Evolutionary conservation across 257 asterid species (phyloP).

Genomic region (Solanum dulcamara): DNA sequence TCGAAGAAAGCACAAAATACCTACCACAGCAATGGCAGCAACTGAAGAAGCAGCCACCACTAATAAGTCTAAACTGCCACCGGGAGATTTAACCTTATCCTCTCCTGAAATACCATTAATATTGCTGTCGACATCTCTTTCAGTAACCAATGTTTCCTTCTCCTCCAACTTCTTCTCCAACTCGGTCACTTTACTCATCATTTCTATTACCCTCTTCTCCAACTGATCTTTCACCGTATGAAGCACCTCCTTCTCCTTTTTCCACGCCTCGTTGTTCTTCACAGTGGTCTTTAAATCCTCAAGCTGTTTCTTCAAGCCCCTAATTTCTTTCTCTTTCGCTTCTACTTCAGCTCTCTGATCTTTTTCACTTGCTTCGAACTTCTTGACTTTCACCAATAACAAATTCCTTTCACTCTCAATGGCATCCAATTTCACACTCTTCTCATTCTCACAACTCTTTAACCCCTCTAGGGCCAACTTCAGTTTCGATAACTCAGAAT

Average conservation of each 20-base stretch:
- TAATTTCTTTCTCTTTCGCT: conserved; percentile 34
- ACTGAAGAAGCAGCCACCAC: conserved; percentile 34
- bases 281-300: conserved; percentile 29
- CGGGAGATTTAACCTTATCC: conserved; percentile 6
- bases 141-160: conserved; percentile 28
- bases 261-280: conserved; percentile 20
- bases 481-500: conserved; percentile 20
- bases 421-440: conserved; percentile 30
- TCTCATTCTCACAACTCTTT: conserved; percentile 29
- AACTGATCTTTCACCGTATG: conserved; percentile 17
- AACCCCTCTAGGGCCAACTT: conserved; percentile 28
- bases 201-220: not conserved
- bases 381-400: conserved; percentile 23
- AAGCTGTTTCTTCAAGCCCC: conserved; percentile 20
- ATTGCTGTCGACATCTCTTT: conserved; percentile 13
- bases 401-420: conserved; percentile 37
- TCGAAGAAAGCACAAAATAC: conserved; percentile 29
- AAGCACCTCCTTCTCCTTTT: conserved; percentile 22
- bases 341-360: conserved; percentile 26
- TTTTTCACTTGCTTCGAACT: conserved; percentile 16
- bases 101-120: conserved; percentile 3
- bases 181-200: conserved; percentile 28
- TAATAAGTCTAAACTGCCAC: conserved; percentile 24
- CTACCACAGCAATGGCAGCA: conserved; percentile 34
- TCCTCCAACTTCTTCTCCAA: conserved; percentile 38